Evolutionary conservation across 2,329 filamentous ascomycete genomes (phyloP).

Genomic region (Verticillium nubilum): DNA sequence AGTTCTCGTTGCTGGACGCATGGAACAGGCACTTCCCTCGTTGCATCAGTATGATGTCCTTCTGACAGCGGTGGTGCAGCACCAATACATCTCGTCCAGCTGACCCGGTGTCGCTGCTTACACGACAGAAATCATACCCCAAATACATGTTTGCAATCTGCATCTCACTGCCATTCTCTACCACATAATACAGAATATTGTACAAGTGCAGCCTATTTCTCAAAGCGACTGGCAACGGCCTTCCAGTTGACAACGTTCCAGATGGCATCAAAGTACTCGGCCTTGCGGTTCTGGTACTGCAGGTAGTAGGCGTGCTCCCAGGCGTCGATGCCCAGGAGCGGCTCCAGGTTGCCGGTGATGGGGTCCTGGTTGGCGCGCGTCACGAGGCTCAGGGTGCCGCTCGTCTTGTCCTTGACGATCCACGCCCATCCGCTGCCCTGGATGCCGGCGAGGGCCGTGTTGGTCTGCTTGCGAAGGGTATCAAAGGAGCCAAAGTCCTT

Average conservation of each 20-base stretch:
- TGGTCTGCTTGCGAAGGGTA: conserved; percentile 61
- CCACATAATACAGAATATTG: neutral
- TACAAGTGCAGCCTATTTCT: conserved; percentile 28
- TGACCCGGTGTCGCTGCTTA: too few relatives aligned
- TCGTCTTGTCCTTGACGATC: conserved; percentile 68
- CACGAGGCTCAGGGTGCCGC: conserved; percentile 56
- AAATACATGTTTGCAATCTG: neutral
- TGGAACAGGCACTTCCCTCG: too few relatives aligned
- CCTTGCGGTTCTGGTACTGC: conserved; percentile 96
- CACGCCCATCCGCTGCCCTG: conserved; percentile 90
- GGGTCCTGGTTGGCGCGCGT: conserved; percentile 86
- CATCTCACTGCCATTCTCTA: neutral
- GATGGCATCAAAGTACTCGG: conserved; percentile 87
- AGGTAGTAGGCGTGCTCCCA: conserved; percentile 97
- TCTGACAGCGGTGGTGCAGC: too few relatives aligned
- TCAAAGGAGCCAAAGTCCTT: conserved; percentile 63
- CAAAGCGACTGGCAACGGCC: conserved; percentile 73
- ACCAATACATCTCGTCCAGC: too few relatives aligned
- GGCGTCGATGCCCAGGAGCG: conserved; percentile 83
- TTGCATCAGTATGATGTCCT: too few relatives aligned
- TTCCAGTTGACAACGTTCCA: conserved; percentile 98
- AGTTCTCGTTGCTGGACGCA: too few relatives aligned
- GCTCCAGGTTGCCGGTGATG: conserved; percentile 75
- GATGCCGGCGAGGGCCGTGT: conserved; percentile 63
- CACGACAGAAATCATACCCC: neutral